phyloP scores from a whole-genome alignment of 345 rosid species.

The Salix viminalis region DNA sequence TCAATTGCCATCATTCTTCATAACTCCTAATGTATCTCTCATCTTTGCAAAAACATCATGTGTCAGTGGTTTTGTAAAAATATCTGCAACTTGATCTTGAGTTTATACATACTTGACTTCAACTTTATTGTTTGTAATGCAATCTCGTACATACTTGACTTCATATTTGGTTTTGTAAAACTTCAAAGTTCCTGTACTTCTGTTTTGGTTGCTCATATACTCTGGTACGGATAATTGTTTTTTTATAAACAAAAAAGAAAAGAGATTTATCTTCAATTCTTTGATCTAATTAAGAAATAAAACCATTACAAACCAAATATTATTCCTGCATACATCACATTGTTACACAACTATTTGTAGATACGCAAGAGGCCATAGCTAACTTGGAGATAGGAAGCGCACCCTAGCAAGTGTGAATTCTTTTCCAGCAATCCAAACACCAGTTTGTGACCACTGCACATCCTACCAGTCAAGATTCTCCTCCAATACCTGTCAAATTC shows the following conservation, averaged over 20 bases:
- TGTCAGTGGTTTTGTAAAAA: no score
- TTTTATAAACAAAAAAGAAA: not conserved
- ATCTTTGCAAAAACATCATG: no score
- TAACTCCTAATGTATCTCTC: no score
- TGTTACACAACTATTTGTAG: not conserved
- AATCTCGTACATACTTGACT: no score
- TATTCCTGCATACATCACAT: not conserved
- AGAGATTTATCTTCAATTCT: not conserved
- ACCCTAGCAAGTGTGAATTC: conserved; percentile 86
- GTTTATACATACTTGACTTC: no score
- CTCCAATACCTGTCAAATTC: conserved; percentile 55
- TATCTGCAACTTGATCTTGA: no score
- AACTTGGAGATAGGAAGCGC: conserved; percentile 57
- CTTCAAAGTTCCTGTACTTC: no score
- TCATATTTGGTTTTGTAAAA: no score
- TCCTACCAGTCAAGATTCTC: conserved; percentile 98
- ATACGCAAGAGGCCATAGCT: not conserved
- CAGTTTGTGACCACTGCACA: conserved; percentile 98
- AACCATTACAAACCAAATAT: not conserved
- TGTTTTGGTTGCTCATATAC: no score
- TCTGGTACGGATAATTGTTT: not conserved
- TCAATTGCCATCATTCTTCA: no score
- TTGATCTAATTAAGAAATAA: not conserved
- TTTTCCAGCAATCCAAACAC: conserved; percentile 93
- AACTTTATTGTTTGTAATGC: no score